phyloP scores from a whole-genome alignment of 345 rosid genomes.

The Luvunga scandens region DNA sequence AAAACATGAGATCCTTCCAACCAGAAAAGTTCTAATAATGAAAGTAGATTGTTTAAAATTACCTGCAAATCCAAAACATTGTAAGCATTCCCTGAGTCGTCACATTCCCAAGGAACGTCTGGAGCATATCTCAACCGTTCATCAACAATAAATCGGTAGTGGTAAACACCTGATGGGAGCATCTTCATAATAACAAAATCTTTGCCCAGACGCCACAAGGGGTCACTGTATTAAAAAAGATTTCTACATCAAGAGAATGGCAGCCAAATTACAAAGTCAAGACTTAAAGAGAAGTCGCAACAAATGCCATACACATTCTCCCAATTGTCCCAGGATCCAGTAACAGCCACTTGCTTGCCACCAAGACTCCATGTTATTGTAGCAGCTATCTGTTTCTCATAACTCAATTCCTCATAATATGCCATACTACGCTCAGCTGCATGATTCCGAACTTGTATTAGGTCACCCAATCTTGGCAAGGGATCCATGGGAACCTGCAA shows the following conservation, averaged over 20 bases:
- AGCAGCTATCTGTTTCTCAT: slow-evolving; percentile 33
- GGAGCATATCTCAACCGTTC: slow-evolving; percentile 37
- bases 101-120: slow-evolving; percentile 47
- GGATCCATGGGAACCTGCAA: slow-evolving; percentile 31
- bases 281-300: background rate
- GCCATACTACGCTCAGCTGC: slow-evolving; percentile 11
- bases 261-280: background rate
- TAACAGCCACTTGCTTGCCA: slow-evolving; percentile 54
- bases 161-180: slow-evolving; percentile 58
- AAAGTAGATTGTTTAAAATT: background rate
- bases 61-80: slow-evolving; percentile 66
- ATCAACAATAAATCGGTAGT: slow-evolving; percentile 56
- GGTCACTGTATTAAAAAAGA: slow-evolving; percentile 31
- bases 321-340: slow-evolving; percentile 80
- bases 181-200: slow-evolving; percentile 49
- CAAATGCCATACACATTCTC: slow-evolving; percentile 28
- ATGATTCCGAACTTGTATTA: slow-evolving; percentile 19
- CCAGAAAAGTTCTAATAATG: background rate
- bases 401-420: slow-evolving; percentile 11
- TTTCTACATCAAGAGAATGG: background rate
- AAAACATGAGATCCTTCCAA: background rate
- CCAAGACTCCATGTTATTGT: slow-evolving; percentile 60
- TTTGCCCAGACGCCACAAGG: slow-evolving; percentile 42
- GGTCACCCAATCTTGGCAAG: slow-evolving; percentile 16
- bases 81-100: slow-evolving; percentile 38